These are phyloP conservation scores for Sporothrix curviconia DNA, from an alignment of 2,329 filamentous ascomycete species.

Conservation along the genomic window DNA sequence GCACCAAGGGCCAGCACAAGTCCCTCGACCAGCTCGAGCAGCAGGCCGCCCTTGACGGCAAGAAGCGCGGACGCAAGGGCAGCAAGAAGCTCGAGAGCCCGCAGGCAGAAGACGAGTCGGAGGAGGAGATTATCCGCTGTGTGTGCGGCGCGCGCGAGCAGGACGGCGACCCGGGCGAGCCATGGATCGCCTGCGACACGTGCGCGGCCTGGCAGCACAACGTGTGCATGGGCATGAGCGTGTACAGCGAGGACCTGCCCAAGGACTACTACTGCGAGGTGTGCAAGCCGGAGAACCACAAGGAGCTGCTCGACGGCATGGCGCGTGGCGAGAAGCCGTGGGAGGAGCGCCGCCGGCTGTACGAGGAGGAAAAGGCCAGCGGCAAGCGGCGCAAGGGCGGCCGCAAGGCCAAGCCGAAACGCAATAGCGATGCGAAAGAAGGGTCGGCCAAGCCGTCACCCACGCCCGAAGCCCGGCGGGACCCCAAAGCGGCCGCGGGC, in stretches of 20 bases:
- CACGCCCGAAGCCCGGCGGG: slow-evolving; percentile 36
- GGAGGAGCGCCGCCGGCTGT: slow-evolving; percentile 60
- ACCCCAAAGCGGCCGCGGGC: slow-evolving; percentile 1
- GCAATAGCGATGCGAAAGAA: slow-evolving; percentile 57
- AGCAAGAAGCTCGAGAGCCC: slow-evolving; percentile 58
- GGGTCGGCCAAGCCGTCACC: slow-evolving; percentile 31
- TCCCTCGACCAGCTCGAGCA: slow-evolving; percentile 71
- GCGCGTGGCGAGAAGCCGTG: slow-evolving; percentile 77
- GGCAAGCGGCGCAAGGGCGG: slow-evolving; percentile 51
- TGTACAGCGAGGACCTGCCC: slow-evolving; percentile 69
- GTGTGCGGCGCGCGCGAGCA: slow-evolving; percentile 84
- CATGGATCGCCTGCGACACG: slow-evolving; percentile 93
- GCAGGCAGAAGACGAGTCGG: slow-evolving; percentile 42
- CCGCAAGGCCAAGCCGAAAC: slow-evolving; percentile 58
- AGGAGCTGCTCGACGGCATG: slow-evolving; percentile 70
- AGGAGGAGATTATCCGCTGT: slow-evolving; percentile 79
- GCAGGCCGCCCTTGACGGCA: slow-evolving; percentile 30
- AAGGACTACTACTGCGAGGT: slow-evolving; percentile 89
- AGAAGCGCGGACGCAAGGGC: slow-evolving; percentile 44
- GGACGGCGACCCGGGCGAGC: slow-evolving; percentile 76
- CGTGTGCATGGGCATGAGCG: slow-evolving; percentile 80
- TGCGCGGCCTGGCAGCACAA: slow-evolving; percentile 97
- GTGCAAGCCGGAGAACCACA: slow-evolving; percentile 79
- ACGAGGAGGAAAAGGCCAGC: slow-evolving; percentile 56
- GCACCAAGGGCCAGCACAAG: slow-evolving; percentile 96